Base-by-base conservation (phyloP, 345 rosid genomes). In the Gossypioides kirkii region DNA sequence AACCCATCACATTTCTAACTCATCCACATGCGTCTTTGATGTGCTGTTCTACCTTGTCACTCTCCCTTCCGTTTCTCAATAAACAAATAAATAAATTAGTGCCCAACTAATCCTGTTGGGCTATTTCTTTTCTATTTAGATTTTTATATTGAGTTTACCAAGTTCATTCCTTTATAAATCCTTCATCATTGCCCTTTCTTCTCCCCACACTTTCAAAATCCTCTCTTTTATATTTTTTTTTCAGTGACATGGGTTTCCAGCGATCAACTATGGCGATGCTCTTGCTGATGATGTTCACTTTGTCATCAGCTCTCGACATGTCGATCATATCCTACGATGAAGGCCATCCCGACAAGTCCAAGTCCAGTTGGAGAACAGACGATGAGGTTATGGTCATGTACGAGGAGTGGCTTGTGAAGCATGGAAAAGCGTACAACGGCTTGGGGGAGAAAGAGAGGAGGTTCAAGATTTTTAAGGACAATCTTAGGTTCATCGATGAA, bases 401-500 rank as follows among this genome's bases (percentile, higher is more conserved):
- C 84, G 91, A 91, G 77, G 79, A 80, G 67, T 92, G 99, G 98
- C 80, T 88, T 58, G 86, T 71, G 6, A 77, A 86, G 83, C 90
- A 92, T 62, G 91, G 91, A 20, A 95, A 89, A 78, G 72, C 64
- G 22, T 83, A 86, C 83, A 89, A 83, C 83, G 88, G 77, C 49
- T 74, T 91, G 69, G 88, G 83, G 9, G 96, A 84, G 83, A 94
- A 88, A 77, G 95, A 90, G 47, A 77, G 63, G 77, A 85, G 98
- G 66, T 90, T 92, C 74, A 77, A 82, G 85, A 82, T 92, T 65
- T 95, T 95, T 59, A 91, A 87, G 77, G 99, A 91, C 25, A 95
- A 95, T 71, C 89, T 95, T 55, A 80, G 87, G 73, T 92, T 86
- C 76, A 86, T 95, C 65, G 97, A 95, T 36, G 88, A 87, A 47